Evolutionary conservation across 2,329 filamentous ascomycete species (phyloP).

Genomic region (Drechslerella stenobrocha): DNA sequence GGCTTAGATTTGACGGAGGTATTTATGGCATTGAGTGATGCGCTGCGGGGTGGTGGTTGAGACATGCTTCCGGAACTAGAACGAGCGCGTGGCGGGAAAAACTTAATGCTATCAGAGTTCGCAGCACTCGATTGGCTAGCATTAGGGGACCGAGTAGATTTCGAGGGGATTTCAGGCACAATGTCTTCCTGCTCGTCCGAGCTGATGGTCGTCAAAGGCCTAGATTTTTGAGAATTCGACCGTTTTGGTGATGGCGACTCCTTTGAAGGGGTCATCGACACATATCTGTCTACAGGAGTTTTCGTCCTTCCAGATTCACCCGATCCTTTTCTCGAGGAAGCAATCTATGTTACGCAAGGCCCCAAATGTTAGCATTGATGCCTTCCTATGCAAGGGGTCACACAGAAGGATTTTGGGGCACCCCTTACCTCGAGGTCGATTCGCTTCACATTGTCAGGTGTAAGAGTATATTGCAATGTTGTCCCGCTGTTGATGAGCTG

Average conservation of each 20-base stretch:
- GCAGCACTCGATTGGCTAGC: conserved; percentile 15
- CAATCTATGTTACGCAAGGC: conserved; percentile 36
- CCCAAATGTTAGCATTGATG: conserved; percentile 28
- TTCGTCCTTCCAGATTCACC: conserved; percentile 36
- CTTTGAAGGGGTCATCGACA: conserved; percentile 13
- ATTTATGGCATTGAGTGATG: conserved; percentile 41
- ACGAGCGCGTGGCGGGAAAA: conserved; percentile 43
- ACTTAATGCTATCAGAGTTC: conserved; percentile 35
- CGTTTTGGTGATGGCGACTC: conserved; percentile 21
- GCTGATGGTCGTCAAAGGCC: conserved; percentile 40
- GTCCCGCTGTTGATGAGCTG: conserved; percentile 79
- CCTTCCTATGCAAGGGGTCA: conserved; percentile 32
- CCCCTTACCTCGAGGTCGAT: conserved; percentile 63
- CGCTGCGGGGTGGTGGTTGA: conserved; percentile 34
- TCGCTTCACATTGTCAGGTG: conserved; percentile 75
- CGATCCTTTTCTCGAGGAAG: conserved; percentile 45
- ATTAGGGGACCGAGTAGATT: conserved; percentile 14
- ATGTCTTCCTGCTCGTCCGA: conserved; percentile 36
- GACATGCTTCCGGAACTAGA: conserved; percentile 35
- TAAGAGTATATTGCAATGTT: conserved; percentile 80
- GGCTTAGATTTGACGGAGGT: conserved; percentile 20
- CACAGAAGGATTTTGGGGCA: conserved; percentile 6
- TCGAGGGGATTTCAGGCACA: conserved; percentile 45
- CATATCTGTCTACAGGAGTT: conserved; percentile 32
- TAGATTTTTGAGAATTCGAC: conserved; percentile 32